These are phyloP conservation scores for Neurospora intermedia DNA, from an alignment of 495 filamentous ascomycete species.

Conservation along the genomic window DNA sequence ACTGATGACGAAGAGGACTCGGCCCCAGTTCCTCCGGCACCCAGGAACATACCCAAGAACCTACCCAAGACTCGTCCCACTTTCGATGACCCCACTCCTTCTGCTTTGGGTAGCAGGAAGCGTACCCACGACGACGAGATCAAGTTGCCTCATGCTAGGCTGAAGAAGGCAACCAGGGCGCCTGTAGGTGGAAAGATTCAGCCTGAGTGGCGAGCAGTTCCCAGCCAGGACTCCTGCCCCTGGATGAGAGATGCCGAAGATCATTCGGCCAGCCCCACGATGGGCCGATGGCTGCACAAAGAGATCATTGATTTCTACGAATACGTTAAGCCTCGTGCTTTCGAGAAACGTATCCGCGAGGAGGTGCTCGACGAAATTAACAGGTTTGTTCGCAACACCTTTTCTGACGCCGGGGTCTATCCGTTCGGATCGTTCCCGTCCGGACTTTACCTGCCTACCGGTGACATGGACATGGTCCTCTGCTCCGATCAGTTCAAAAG, in stretches of 20 bases:
- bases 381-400: constrained; percentile 37
- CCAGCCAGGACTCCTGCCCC: constrained; percentile 39
- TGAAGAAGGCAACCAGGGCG: constrained; percentile 35
- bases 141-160: constrained; percentile 36
- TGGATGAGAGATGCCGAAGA: constrained; percentile 41
- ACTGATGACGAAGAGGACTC: background rate
- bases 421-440: constrained; percentile 88
- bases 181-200: constrained; percentile 39
- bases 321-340: constrained; percentile 63
- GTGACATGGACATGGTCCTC: constrained; percentile 89
- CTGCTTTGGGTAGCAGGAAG: constrained; percentile 40
- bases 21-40: background rate
- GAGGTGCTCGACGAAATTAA: constrained; percentile 56
- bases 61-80: background rate
- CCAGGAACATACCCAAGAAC: constrained; percentile 6
- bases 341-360: constrained; percentile 62
- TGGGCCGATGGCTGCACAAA: constrained; percentile 57
- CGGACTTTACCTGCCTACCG: constrained; percentile 80
- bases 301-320: constrained; percentile 84
- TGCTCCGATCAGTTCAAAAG: constrained; percentile 52
- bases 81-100: constrained; percentile 6
- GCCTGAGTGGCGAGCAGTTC: constrained; percentile 42
- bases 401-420: constrained; percentile 47
- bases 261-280: constrained; percentile 35
- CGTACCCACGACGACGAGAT: constrained; percentile 61